phyloP scores from a whole-genome alignment of 345 rosid species.

The Eucalyptus urophylla region DNA sequence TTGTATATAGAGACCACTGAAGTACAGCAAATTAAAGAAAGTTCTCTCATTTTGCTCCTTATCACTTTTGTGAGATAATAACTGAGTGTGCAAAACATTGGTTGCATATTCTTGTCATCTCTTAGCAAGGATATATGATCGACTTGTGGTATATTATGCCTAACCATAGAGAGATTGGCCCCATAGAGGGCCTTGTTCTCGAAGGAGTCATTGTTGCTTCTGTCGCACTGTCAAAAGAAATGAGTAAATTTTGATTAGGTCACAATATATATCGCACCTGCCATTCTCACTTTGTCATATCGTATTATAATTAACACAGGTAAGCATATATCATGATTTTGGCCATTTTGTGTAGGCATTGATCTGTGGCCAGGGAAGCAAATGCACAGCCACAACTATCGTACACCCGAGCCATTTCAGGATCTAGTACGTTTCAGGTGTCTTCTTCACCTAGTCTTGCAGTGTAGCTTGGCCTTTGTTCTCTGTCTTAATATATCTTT shows the following conservation, averaged over 20 bases:
- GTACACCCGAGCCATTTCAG: constrained; percentile 46
- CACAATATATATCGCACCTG: background rate
- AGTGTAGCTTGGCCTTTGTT: background rate
- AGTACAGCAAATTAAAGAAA: background rate
- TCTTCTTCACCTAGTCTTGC: background rate
- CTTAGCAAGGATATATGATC: background rate
- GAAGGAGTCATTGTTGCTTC: background rate
- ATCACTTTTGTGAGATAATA: background rate
- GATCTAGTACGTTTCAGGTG: constrained; percentile 46
- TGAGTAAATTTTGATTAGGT: background rate
- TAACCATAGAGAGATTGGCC: background rate
- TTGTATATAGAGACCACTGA: background rate
- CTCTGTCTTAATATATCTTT: background rate
- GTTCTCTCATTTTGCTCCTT: background rate
- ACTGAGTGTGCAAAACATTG: background rate
- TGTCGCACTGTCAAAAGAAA: background rate
- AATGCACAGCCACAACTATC: constrained; percentile 87
- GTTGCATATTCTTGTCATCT: background rate
- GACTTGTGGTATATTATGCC: background rate
- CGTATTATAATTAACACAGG: background rate
- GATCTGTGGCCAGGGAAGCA: constrained; percentile 84
- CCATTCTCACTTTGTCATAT: background rate
- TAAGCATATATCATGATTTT: background rate
- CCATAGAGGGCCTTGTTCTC: background rate
- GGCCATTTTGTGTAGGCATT: constrained; percentile 31